Percentiles rank a stretch among this genome's conserved stretches.
Conservation (phyloP, 345 rosid species). For the Raphanus sativus region DNA sequence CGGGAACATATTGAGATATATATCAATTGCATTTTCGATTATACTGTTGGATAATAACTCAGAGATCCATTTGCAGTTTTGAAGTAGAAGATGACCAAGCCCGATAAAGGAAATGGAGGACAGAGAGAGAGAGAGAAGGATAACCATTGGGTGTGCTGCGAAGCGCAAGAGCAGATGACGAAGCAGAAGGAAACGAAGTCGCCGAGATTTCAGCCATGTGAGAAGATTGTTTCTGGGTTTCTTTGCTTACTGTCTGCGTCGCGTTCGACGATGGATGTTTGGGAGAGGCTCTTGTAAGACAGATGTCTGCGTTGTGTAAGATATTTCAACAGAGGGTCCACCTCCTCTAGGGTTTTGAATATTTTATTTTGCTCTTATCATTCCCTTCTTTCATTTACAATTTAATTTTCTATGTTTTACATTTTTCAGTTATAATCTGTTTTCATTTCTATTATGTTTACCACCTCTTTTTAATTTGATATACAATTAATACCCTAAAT, state of each 20-base stretch:
- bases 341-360: constrained; percentile 25
- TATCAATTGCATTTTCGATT: not conserved
- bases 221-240: not conserved
- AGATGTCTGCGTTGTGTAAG: not conserved
- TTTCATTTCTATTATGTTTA: too few relatives aligned
- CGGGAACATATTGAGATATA: not conserved
- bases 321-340: constrained; percentile 8
- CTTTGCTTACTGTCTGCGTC: constrained; percentile 17
- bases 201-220: constrained; percentile 35
- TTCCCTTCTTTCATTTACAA: too few relatives aligned
- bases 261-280: not conserved
- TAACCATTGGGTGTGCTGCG: constrained; percentile 7
- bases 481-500: not conserved
- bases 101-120: not conserved
- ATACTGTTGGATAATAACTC: not conserved
- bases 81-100: not conserved
- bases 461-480: too few relatives aligned
- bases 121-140: constrained; percentile 1
- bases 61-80: not conserved
- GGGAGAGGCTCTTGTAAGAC: constrained; percentile 1
- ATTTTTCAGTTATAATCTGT: too few relatives aligned
- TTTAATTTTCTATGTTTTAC: too few relatives aligned
- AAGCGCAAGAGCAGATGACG: constrained; percentile 18
- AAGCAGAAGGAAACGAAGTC: constrained; percentile 31
- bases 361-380: not conserved